A percentile compares a stretch with the other conserved stretches of the same genome.
Evolutionary conservation across 1,284 basidiomycete genomes (phyloP).

Genomic region (Marasmius tenuissimus): DNA sequence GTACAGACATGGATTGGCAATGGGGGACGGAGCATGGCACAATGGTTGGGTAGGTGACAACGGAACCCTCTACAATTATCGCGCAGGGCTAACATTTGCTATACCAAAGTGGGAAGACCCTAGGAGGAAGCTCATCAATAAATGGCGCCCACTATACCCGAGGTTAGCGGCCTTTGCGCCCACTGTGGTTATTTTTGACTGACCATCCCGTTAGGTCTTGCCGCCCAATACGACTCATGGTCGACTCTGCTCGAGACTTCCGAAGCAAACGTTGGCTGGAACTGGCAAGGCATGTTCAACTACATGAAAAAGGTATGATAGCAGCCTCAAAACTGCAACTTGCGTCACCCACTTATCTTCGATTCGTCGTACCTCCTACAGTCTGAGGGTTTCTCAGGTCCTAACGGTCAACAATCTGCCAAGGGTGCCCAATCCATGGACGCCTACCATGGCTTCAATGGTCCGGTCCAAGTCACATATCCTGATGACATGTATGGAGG

Average conservation of each 20-base stretch:
- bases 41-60: slow-evolving; percentile 41
- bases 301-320: slow-evolving; percentile 51
- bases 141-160: slow-evolving; percentile 63
- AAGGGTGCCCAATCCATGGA: slow-evolving; percentile 47
- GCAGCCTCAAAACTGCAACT: not conserved
- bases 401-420: slow-evolving; percentile 44
- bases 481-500: slow-evolving; percentile 57
- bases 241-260: slow-evolving; percentile 47
- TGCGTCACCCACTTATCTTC: not conserved
- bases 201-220: slow-evolving; percentile 19
- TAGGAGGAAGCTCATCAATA: slow-evolving; percentile 61
- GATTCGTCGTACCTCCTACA: slow-evolving; percentile 14
- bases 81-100: not conserved
- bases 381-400: slow-evolving; percentile 57
- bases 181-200: not conserved
- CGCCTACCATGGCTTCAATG: slow-evolving; percentile 51
- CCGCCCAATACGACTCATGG: slow-evolving; percentile 57
- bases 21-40: slow-evolving; percentile 50
- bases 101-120: slow-evolving; percentile 47
- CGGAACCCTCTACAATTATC: not conserved
- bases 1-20: slow-evolving; percentile 46
- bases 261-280: slow-evolving; percentile 53
- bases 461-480: slow-evolving; percentile 54
- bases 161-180: slow-evolving; percentile 24
- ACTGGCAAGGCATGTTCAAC: slow-evolving; percentile 50